Evolutionary conservation across 2,329 filamentous ascomycete species (phyloP).

Genomic region (Trichoderma gracile): DNA sequence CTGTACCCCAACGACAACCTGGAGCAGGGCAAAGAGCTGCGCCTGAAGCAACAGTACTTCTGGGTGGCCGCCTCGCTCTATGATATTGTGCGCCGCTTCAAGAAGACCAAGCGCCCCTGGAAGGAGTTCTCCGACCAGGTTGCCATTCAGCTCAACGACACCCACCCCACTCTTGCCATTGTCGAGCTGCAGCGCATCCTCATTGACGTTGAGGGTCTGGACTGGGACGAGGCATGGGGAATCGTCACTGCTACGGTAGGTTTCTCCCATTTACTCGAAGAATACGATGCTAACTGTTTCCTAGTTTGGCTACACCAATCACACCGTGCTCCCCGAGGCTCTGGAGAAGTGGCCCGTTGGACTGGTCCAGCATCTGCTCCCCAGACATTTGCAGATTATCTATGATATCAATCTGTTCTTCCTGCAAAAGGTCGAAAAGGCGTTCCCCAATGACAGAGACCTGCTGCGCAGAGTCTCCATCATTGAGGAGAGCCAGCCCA

Average conservation of each 20-base stretch:
- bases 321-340: conserved; percentile 95
- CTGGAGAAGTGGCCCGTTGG: conserved; percentile 98
- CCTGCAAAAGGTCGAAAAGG: conserved; percentile 85
- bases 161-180: conserved; percentile 92
- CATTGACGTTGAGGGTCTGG: conserved; percentile 82
- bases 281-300: conserved; percentile 3
- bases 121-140: conserved; percentile 90
- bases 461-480: conserved; percentile 88
- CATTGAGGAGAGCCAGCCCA: conserved; percentile 93
- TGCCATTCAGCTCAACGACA: conserved; percentile 97
- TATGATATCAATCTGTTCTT: conserved; percentile 98
- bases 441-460: conserved; percentile 86
- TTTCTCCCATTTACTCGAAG: not conserved
- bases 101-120: conserved; percentile 93
- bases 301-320: conserved; percentile 96
- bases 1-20: conserved; percentile 98
- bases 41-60: conserved; percentile 99
- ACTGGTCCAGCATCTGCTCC: conserved; percentile 86
- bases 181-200: conserved; percentile 94
- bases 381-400: conserved; percentile 93
- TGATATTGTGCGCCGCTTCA: conserved; percentile 96
- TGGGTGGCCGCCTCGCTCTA: conserved; percentile 97
- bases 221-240: conserved; percentile 90
- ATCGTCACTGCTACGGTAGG: conserved; percentile 70
- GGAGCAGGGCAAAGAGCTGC: conserved; percentile 92